These are phyloP conservation scores for Candida caryicola DNA, from an alignment of 805 yeast species.

Conservation along the genomic window DNA sequence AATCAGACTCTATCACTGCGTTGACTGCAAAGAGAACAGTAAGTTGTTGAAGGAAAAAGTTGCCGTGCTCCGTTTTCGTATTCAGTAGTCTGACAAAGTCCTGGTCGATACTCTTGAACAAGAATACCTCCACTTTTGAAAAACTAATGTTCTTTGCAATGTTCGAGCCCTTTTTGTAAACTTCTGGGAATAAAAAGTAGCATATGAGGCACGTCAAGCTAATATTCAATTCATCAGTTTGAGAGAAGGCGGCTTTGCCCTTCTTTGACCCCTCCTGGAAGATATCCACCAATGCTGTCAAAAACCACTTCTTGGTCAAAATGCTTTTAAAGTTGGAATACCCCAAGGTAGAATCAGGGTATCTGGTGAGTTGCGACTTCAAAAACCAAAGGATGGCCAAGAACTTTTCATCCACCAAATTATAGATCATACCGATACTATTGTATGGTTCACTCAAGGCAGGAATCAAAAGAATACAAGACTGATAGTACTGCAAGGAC, in stretches of 20 bases:
- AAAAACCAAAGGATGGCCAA: slow-evolving; percentile 52
- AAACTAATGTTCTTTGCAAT: slow-evolving; percentile 20
- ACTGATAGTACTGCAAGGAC: slow-evolving; percentile 39
- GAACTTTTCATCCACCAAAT: slow-evolving; percentile 42
- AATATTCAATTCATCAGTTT: slow-evolving; percentile 14
- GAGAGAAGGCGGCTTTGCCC: slow-evolving; percentile 2
- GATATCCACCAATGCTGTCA: slow-evolving; percentile 23
- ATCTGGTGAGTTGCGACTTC: slow-evolving; percentile 55
- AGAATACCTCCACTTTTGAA: slow-evolving; percentile 22
- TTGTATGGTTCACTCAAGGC: slow-evolving; percentile 67
- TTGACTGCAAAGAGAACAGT: slow-evolving; percentile 22
- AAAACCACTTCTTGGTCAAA: slow-evolving; percentile 36
- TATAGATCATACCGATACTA: slow-evolving; percentile 50
- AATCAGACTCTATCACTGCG: slow-evolving; percentile 12
- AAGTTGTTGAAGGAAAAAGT: slow-evolving; percentile 22
- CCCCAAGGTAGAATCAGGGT: slow-evolving; percentile 46
- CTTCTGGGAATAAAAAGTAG: slow-evolving; percentile 41
- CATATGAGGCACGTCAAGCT: slow-evolving; percentile 38
- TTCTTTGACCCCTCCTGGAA: slow-evolving; percentile 5
- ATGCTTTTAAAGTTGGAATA: slow-evolving; percentile 42
- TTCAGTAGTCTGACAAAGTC: slow-evolving; percentile 11
- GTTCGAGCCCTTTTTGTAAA: slow-evolving; percentile 21
- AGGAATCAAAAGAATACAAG: slow-evolving; percentile 58
- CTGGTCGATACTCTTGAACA: slow-evolving; percentile 16
- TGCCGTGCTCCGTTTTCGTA: slow-evolving; percentile 9